Conservation (phyloP, 108 stramenopile genomes). For the Cyclostephanos invisitatus region DNA sequence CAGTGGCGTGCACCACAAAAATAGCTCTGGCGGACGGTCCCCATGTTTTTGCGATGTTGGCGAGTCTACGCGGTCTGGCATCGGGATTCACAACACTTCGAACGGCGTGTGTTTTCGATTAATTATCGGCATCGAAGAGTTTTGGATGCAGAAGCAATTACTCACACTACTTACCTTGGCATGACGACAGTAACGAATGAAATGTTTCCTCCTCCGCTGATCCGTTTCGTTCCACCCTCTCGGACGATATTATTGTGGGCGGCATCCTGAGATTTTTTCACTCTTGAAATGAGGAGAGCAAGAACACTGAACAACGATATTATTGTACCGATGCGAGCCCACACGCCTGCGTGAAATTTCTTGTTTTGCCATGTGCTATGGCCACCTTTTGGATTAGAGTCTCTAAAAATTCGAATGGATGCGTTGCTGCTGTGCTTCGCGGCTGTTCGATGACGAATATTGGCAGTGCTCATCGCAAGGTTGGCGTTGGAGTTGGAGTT, state of each 20-base stretch:
- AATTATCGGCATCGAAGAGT: not conserved
- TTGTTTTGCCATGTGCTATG: slow-evolving; percentile 9
- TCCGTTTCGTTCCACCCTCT: slow-evolving; percentile 5
- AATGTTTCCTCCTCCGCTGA: slow-evolving; percentile 24
- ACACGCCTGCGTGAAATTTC: slow-evolving; percentile 30
- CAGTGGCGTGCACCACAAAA: slow-evolving; percentile 66
- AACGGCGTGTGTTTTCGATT: slow-evolving; percentile 6
- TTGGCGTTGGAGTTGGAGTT: not conserved
- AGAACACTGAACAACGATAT: slow-evolving; percentile 23
- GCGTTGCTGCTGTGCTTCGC: not conserved
- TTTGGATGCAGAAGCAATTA: not conserved
- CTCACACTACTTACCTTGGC: slow-evolving; percentile 40
- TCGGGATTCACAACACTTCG: slow-evolving; percentile 82
- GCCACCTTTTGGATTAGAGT: slow-evolving; percentile 2
- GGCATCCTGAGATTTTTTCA: slow-evolving; percentile 1
- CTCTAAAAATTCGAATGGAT: not conserved
- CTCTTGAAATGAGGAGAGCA: slow-evolving; percentile 14
- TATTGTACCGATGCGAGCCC: slow-evolving; percentile 25
- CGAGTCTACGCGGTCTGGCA: slow-evolving; percentile 55
- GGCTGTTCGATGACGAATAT: slow-evolving; percentile 25
- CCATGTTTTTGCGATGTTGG: slow-evolving; percentile 84
- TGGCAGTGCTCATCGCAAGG: slow-evolving; percentile 8
- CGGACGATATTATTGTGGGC: not conserved
- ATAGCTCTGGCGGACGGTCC: slow-evolving; percentile 69
- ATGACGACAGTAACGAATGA: slow-evolving; percentile 73